Evolutionary conservation across 1,139 yeast genomes (phyloP), one percentile per base, ranked within the genome.

Genomic region (Yamadazyma membranifaciens): DNA sequence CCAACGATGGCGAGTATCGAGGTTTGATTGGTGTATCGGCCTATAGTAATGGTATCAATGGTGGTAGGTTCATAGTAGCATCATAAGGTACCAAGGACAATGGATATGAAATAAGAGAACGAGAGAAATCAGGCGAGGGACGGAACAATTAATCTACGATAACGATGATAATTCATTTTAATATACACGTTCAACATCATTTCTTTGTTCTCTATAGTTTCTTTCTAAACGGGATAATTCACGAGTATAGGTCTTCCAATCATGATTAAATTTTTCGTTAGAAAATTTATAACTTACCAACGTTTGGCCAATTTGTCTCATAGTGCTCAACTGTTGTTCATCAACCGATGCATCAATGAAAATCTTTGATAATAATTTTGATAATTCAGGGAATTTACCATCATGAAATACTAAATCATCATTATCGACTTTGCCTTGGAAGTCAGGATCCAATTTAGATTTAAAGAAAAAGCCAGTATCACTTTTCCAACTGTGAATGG

Each of bases 401-500:
- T 34, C 6, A 20, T 34, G n/a, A 9, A 34, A 34, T 34, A 46
- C 50, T n/a, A 38, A 47, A 14, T 49, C 56, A 6, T 50, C 43
- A 12, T 44, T 7, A 17, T 22, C 14, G 6, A n/a, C 27, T 13
- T 13, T 13, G 9, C 31, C 65, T 49, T 77, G 80, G 24, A 87
- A 91, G 59, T 89, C 97, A 2, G 76, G 73, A 35, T 73, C 75
- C 40, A 77, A 73, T 20, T 50, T 51, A 42, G 67, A 59, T 46
- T 75, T 81, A 68, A 89, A 91, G 60, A 87, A 84, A 49, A 83
- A 83, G 0, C 96, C 96, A 0, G 86, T 75, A 37, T 73, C 68
- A 25, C 72, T 70, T 34, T 51, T 38, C 73, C 73, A 69, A 27
- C 14, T 12, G 7, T 27, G 4, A 6, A 27, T 13, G 43, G 56